Evolutionary conservation across 2,329 filamentous ascomycete genomes (phyloP).

Genomic region (Colletotrichum sp.): DNA sequence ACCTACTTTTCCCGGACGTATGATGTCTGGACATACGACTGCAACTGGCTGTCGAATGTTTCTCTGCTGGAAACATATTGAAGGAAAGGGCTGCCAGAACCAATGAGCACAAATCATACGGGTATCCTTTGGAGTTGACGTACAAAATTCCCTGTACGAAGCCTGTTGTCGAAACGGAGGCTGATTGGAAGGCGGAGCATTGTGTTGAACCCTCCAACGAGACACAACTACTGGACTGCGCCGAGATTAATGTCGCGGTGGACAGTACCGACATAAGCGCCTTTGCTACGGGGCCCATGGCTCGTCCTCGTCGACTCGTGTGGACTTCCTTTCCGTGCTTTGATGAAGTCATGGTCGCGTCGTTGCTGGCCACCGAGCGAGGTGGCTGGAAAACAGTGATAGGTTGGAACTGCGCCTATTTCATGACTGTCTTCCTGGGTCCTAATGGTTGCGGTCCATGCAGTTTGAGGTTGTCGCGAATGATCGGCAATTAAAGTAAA

Average conservation of each 20-base stretch:
- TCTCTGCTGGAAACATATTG: constrained; percentile 75
- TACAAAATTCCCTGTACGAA: constrained; percentile 68
- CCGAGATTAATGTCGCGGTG: constrained; percentile 39
- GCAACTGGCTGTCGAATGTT: constrained; percentile 80
- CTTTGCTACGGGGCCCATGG: not conserved
- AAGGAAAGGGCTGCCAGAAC: constrained; percentile 75
- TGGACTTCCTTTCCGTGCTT: not conserved
- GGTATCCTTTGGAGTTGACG: constrained; percentile 32
- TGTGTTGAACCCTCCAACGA: constrained; percentile 71
- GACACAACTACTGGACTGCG: constrained; percentile 55
- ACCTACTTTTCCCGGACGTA: constrained; percentile 82
- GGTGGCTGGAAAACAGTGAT: not conserved
- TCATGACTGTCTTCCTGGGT: constrained; percentile 8
- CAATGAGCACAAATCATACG: constrained; percentile 20
- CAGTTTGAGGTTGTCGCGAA: not conserved
- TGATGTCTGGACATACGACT: constrained; percentile 72
- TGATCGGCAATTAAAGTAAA: not conserved
- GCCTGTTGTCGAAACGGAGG: constrained; percentile 72
- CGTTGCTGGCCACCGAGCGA: not conserved
- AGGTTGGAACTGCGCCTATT: not conserved
- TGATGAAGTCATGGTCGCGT: not conserved
- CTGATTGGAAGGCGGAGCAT: constrained; percentile 75
- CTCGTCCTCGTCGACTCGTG: not conserved
- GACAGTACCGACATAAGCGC: constrained; percentile 30
- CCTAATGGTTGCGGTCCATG: not conserved